These are phyloP conservation scores for Entrophospora sp. DNA, from an alignment of 192 early-diverging fungal genomes.

Conservation along the genomic window DNA sequence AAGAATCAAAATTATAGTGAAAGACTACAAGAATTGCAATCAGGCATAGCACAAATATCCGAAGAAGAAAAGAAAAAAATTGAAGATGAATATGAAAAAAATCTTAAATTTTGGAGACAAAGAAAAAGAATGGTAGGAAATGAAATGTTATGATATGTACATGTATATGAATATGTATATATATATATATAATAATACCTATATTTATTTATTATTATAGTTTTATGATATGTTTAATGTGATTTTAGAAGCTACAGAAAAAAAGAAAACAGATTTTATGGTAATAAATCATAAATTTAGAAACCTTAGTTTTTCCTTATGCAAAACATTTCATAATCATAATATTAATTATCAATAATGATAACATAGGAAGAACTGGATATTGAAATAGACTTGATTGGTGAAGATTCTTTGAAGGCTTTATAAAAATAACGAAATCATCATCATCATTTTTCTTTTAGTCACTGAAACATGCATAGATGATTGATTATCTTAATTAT, in stretches of 20 bases:
- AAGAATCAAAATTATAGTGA: conserved; percentile 34
- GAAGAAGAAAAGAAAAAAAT: conserved; percentile 30
- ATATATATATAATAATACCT: background rate
- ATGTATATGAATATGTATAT: background rate
- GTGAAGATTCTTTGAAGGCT: conserved; percentile 1
- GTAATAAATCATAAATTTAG: background rate
- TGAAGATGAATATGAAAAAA: conserved; percentile 25
- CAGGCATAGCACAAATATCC: conserved; percentile 27
- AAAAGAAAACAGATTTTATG: background rate
- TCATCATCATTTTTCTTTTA: too few relatives aligned
- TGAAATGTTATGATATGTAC: background rate
- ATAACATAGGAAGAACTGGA: background rate
- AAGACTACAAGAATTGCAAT: conserved; percentile 22
- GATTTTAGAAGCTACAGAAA: background rate
- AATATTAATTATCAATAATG: too few relatives aligned
- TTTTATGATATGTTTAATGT: background rate
- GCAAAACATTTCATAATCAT: background rate
- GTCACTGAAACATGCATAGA: too few relatives aligned
- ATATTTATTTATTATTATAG: background rate
- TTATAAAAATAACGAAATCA: too few relatives aligned
- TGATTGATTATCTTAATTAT: too few relatives aligned
- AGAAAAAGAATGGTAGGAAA: conserved; percentile 29
- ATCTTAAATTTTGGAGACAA: conserved; percentile 32
- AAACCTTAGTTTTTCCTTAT: background rate
- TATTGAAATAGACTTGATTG: background rate